Percentiles rank a stretch among this genome's conserved stretches.
Conservation (phyloP, 2,329 filamentous ascomycete genomes). For the Verticillium tricorpus region DNA sequence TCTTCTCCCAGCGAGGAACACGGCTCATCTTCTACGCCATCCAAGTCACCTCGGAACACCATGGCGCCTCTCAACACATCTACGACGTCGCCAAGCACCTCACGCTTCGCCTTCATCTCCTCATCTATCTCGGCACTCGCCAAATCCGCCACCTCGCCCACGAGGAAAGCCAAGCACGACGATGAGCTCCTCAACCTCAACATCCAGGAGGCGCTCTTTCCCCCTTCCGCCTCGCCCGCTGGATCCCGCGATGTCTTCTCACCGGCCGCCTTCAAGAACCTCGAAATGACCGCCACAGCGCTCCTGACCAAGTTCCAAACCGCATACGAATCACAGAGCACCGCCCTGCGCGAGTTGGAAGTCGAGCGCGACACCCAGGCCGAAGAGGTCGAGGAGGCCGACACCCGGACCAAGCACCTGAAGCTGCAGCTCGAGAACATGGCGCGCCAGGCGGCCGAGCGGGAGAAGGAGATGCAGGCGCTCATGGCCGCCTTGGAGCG, state of each 20-base stretch:
- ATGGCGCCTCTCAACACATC: constrained; percentile 26
- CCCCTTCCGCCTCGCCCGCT: constrained; percentile 30
- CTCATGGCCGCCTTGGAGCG: constrained; percentile 46
- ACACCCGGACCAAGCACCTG: constrained; percentile 45
- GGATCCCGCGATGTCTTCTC: constrained; percentile 47
- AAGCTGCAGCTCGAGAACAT: constrained; percentile 58
- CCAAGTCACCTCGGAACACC: constrained; percentile 9
- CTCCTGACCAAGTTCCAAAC: constrained; percentile 52
- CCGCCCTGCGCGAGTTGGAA: constrained; percentile 44
- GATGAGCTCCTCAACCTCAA: constrained; percentile 54
- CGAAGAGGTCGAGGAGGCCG: constrained; percentile 54
- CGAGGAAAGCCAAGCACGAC: constrained; percentile 12
- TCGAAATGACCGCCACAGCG: constrained; percentile 53
- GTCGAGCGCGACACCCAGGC: constrained; percentile 48
- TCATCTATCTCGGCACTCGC: constrained; percentile 41
- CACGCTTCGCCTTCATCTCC: constrained; percentile 41
- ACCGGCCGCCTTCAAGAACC: constrained; percentile 55
- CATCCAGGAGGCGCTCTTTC: constrained; percentile 50
- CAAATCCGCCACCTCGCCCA: constrained; percentile 24
- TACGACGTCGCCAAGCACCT: constrained; percentile 21
- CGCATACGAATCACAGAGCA: constrained; percentile 51
- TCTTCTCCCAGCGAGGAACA: constrained; percentile 18
- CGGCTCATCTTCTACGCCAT: constrained; percentile 7
- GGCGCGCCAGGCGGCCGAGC: constrained; percentile 46
- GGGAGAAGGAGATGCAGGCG: constrained; percentile 45